Conservation (phyloP, 2,329 filamentous ascomycete species). For the Pseudogymnoascus pannorum region DNA sequence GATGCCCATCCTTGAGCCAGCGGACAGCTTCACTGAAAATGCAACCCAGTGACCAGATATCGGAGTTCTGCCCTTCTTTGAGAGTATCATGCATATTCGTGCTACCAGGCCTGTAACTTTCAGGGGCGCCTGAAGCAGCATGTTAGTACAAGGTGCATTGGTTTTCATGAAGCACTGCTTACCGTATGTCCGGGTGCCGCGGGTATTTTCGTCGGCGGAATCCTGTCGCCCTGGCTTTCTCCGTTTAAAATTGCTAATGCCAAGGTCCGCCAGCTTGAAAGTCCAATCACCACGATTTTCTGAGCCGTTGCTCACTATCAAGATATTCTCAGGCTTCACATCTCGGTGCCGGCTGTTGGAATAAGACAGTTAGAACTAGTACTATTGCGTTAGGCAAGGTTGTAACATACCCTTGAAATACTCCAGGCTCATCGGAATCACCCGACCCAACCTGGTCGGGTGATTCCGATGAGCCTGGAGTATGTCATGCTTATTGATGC, state of each 20-base stretch:
- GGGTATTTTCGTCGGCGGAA: slow-evolving; percentile 7
- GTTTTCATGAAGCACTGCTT: neutral
- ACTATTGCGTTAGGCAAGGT: slow-evolving; percentile 15
- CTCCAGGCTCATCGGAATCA: too few relatives aligned
- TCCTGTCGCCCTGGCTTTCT: neutral
- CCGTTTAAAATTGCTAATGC: slow-evolving; percentile 16
- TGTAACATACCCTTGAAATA: neutral
- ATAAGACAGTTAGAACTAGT: slow-evolving; percentile 7
- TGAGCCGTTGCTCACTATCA: slow-evolving; percentile 21
- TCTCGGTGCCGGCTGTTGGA: slow-evolving; percentile 27
- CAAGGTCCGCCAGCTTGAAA: slow-evolving; percentile 29
- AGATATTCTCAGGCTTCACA: slow-evolving; percentile 29
- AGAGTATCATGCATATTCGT: slow-evolving; percentile 3
- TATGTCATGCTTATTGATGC: too few relatives aligned
- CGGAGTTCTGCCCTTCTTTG: slow-evolving; percentile 17
- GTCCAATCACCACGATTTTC: slow-evolving; percentile 19
- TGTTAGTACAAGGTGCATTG: neutral
- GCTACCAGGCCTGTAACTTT: slow-evolving; percentile 20
- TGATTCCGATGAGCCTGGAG: too few relatives aligned
- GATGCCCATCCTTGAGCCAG: slow-evolving; percentile 24
- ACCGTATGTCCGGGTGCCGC: slow-evolving; percentile 18
- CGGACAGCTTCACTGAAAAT: slow-evolving; percentile 27
- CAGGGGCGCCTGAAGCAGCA: slow-evolving; percentile 26
- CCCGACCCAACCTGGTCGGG: slow-evolving; percentile 12
- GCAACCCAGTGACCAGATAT: slow-evolving; percentile 31